Evolutionary conservation across 2,329 filamentous ascomycete species (phyloP).

Genomic region (Grosmannia penicillata): DNA sequence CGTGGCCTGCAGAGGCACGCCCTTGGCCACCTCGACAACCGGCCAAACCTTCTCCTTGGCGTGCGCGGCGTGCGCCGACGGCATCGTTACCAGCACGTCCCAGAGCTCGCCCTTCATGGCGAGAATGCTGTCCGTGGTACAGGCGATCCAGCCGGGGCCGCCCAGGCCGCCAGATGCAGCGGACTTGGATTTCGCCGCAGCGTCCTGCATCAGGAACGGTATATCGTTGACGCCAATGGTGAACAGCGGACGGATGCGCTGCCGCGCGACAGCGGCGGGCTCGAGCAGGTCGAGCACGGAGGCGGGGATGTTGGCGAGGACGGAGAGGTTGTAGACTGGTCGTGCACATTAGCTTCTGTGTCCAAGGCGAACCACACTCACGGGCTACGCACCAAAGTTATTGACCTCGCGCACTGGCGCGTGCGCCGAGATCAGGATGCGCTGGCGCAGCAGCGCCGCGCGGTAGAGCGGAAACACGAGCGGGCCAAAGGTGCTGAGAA

Average conservation of each 20-base stretch:
- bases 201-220: constrained; percentile 52
- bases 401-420: constrained; percentile 75
- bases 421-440: constrained; percentile 75
- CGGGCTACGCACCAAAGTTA: constrained; percentile 58
- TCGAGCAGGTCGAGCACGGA: constrained; percentile 58
- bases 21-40: constrained; percentile 51
- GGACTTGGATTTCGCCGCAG: constrained; percentile 29
- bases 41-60: constrained; percentile 57
- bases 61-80: constrained; percentile 30
- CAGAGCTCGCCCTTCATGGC: constrained; percentile 75
- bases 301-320: constrained; percentile 75
- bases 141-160: constrained; percentile 72
- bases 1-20: constrained; percentile 61
- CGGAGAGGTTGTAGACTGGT: constrained; percentile 82
- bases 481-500: constrained; percentile 76
- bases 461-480: constrained; percentile 84
- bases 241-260: constrained; percentile 72
- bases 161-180: constrained; percentile 15
- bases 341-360: background rate
- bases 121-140: constrained; percentile 88
- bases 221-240: constrained; percentile 91
- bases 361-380: background rate
- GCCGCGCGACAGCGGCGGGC: constrained; percentile 35
- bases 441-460: constrained; percentile 70
- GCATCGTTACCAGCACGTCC: constrained; percentile 78